These are phyloP conservation scores for Globisporangium paddicum DNA, from an alignment of 352 stramenopile genomes.

Conservation along the genomic window DNA sequence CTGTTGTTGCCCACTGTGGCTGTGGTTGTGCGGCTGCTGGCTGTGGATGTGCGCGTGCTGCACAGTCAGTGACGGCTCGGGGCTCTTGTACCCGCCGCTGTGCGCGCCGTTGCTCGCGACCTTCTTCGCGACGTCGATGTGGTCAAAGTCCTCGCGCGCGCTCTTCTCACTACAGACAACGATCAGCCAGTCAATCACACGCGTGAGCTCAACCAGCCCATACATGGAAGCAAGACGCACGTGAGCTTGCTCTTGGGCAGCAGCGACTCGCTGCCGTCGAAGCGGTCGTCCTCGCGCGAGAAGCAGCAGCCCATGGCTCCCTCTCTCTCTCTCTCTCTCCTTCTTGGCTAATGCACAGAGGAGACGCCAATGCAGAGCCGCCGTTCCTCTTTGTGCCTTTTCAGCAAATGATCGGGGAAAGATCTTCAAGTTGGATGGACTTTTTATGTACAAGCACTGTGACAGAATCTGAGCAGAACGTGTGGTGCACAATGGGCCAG, in stretches of 20 bases:
- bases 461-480: no score
- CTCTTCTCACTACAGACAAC: constrained; percentile 21
- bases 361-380: no score
- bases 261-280: constrained; percentile 46
- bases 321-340: neutral
- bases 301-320: constrained; percentile 59
- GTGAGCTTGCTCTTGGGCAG: constrained; percentile 44
- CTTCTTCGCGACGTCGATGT: constrained; percentile 26
- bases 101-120: constrained; percentile 15
- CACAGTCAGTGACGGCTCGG: constrained; percentile 5
- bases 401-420: no score
- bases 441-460: no score
- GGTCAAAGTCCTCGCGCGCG: constrained; percentile 16
- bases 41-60: neutral
- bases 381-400: no score
- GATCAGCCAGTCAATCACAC: neutral
- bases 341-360: no score
- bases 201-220: neutral
- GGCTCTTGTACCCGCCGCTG: constrained; percentile 19
- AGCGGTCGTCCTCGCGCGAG: constrained; percentile 62
- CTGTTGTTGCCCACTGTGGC: neutral
- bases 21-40: neutral
- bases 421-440: no score
- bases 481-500: no score
- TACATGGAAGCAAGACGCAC: constrained; percentile 5